phyloP scores from a whole-genome alignment of 345 rosid species.

The Physaria fendleri region DNA sequence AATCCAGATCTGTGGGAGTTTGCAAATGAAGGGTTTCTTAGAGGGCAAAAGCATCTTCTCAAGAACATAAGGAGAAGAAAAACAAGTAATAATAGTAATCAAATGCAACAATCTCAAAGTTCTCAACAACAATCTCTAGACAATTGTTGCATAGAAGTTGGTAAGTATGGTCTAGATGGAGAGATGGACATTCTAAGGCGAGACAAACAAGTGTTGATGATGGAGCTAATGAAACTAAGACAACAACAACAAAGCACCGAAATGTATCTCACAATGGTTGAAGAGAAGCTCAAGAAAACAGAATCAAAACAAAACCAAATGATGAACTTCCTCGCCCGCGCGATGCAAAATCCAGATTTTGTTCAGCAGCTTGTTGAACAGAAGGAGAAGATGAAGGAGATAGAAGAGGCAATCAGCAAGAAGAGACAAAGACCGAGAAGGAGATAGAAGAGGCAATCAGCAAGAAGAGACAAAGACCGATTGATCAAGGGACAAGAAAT shows the following conservation, averaged over 20 bases:
- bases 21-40: conserved; percentile 65
- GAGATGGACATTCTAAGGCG: conserved; percentile 48
- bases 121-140: conserved; percentile 47
- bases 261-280: conserved; percentile 42
- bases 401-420: conserved; percentile 47
- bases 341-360: conserved; percentile 58
- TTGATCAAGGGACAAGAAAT: conserved; percentile 37
- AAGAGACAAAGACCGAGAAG: conserved; percentile 56
- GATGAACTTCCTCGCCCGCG: conserved; percentile 73
- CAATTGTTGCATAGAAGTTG: conserved; percentile 52
- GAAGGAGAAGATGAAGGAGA: conserved; percentile 43
- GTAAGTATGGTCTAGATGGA: conserved; percentile 53
- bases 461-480: too few species aligned
- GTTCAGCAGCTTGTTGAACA: conserved; percentile 47
- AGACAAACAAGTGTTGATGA: conserved; percentile 59
- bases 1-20: conserved; percentile 96
- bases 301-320: conserved; percentile 62
- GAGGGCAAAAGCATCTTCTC: conserved; percentile 65
- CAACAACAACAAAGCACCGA: conserved; percentile 56
- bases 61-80: conserved; percentile 58
- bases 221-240: conserved; percentile 57
- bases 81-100: conserved; percentile 19
- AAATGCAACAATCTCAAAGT: conserved; percentile 22
- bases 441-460: too few species aligned
- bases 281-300: conserved; percentile 45